Percentiles rank a stretch among this genome's conserved stretches.
Evolutionary conservation across 106 monocot species (phyloP).

Genomic region (Narthecium ossifragum): DNA sequence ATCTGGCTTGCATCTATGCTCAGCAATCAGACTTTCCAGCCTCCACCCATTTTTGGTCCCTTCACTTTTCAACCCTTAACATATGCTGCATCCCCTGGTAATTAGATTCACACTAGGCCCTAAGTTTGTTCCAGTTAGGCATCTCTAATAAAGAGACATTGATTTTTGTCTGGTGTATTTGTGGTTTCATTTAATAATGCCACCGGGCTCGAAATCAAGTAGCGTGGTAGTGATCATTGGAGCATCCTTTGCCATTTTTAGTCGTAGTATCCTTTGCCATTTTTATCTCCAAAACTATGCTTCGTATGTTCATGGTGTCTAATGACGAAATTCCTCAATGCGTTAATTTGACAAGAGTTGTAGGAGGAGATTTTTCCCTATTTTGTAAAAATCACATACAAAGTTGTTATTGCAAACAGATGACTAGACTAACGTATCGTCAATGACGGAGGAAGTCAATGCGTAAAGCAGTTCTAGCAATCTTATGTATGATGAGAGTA

Average conservation of each 20-base stretch:
- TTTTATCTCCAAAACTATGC: no score
- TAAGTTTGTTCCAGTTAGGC: neutral
- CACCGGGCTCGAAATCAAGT: conserved; percentile 23
- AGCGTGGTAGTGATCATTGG: conserved; percentile 33
- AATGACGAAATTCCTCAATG: no score
- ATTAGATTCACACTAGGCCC: neutral
- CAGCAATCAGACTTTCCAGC: conserved; percentile 53
- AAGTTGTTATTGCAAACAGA: no score
- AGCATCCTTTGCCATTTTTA: conserved; percentile 31
- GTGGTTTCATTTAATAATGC: neutral
- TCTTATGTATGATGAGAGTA: no score
- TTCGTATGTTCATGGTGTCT: no score
- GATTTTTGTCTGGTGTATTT: neutral
- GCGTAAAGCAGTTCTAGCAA: no score
- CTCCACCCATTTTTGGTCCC: conserved; percentile 38
- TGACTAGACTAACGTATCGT: no score
- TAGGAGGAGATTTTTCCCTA: no score
- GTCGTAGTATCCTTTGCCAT: no score
- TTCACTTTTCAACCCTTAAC: conserved; percentile 32
- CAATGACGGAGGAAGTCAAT: no score
- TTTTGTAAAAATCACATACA: no score
- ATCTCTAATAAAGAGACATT: neutral
- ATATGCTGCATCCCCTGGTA: conserved; percentile 33
- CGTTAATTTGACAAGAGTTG: no score
- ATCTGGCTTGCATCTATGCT: conserved; percentile 27